Base-by-base conservation (phyloP, 495 filamentous ascomycete species). In the Hyaloscypha variabilis region DNA sequence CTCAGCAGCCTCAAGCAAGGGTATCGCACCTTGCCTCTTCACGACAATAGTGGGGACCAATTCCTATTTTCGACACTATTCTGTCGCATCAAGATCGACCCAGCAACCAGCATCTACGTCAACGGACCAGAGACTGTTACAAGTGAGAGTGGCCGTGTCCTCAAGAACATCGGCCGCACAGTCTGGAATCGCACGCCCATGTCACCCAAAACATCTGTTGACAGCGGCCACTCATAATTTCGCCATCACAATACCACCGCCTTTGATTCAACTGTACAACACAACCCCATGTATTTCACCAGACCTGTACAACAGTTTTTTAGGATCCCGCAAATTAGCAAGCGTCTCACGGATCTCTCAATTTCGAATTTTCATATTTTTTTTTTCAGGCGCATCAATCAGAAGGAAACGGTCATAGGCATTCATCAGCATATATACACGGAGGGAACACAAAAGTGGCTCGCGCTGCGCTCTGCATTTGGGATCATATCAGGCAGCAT, bases 21-120 rank as follows among this genome's bases (percentile, higher is more conserved):
- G n/a, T 99, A 96, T 71, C 94, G 94, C 57, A 96, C 97, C 68
- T 83, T 99, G 46, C 95, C 94, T n/a, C 82, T 99, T n/a, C 89
- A 88, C 71, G 91, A 97, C 75, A 82, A 84, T 52, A 90, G 91
- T 63, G 95, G 94, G 59, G 93, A 97, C 62, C 91, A 91, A 66
- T 97, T 93, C 74, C 81, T 96, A 25, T 96, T 96, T 76, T 96
- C 95, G n/a, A 96, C 91, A 0, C 78, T 99, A 36, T 97, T 99
- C 77, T 95, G 92, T 76, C 86, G 85, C 64, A 91, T 98, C 75
- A 85, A 87, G 62, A 92, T 86, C 50, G 78, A 79, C 26, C 81
- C 80, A n/a, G 73, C 81, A n/a, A 80, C 78, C 3, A 80, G 79
- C 51, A 75, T 85, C 62, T 84, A 87, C 69, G 74, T 84, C 50